These are phyloP conservation scores for Solanum rostratum DNA, from an alignment of 257 asterid species.

Conservation along the genomic window DNA sequence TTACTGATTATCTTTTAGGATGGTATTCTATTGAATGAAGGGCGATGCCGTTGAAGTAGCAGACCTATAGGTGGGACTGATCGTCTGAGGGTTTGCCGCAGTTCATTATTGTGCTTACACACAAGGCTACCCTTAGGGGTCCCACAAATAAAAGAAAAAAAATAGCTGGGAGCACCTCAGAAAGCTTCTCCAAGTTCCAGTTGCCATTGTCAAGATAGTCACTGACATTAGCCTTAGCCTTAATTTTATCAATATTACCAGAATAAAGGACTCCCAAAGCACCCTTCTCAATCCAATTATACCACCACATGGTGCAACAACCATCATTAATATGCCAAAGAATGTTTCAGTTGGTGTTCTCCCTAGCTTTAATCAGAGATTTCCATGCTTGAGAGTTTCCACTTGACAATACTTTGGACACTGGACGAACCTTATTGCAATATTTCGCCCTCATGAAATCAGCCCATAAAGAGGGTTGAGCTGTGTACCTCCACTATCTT, in stretches of 20 bases:
- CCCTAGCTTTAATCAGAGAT: not conserved
- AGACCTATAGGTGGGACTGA: too few relatives aligned
- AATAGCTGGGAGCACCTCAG: not conserved
- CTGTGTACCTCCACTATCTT: not conserved
- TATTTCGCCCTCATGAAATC: not conserved
- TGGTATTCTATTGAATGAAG: too few relatives aligned
- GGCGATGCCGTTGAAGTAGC: too few relatives aligned
- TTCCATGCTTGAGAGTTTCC: not conserved
- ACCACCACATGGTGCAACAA: not conserved
- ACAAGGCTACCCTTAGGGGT: too few relatives aligned
- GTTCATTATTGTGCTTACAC: too few relatives aligned
- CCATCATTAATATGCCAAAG: not conserved
- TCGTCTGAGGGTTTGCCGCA: too few relatives aligned
- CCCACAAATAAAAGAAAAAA: too few relatives aligned
- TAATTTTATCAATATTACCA: not conserved
- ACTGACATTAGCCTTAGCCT: not conserved
- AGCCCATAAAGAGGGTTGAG: not conserved
- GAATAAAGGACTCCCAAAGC: not conserved
- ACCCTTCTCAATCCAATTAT: not conserved
- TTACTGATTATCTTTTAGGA: too few relatives aligned
- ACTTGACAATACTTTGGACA: not conserved
- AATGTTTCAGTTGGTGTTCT: not conserved
- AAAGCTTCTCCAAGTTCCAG: not conserved
- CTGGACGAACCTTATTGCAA: not conserved
- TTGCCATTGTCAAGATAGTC: not conserved